phyloP scores from a whole-genome alignment of 495 filamentous ascomycete species.

The Lasiosphaeria ovina region DNA sequence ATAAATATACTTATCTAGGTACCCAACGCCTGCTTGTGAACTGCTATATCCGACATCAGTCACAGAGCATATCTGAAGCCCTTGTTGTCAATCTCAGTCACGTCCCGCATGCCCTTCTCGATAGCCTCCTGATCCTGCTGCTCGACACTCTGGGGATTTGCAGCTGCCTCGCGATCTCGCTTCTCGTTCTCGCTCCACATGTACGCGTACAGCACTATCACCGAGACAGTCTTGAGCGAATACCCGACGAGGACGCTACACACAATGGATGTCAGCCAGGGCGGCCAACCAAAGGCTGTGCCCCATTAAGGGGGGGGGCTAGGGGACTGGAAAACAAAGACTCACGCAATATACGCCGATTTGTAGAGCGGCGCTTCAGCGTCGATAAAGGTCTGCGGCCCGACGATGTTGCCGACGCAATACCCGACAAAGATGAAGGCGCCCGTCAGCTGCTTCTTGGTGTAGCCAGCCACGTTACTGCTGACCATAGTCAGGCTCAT shows the following conservation, averaged over 20 bases:
- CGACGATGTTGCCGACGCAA: constrained; percentile 68
- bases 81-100: constrained; percentile 74
- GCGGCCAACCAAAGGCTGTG: too few species aligned
- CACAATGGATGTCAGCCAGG: too few species aligned
- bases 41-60: not conserved
- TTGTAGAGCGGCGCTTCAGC: constrained; percentile 57
- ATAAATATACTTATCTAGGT: too few species aligned
- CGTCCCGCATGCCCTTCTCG: constrained; percentile 64
- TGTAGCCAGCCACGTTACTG: constrained; percentile 72
- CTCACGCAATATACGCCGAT: constrained; percentile 71
- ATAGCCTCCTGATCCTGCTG: constrained; percentile 61
- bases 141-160: constrained; percentile 18
- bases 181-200: constrained; percentile 25
- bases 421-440: constrained; percentile 73
- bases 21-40: too few species aligned
- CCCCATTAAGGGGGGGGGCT: not conserved
- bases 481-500: constrained; percentile 64
- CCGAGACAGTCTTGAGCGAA: too few species aligned
- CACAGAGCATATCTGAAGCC: constrained; percentile 72
- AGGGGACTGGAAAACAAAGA: constrained; percentile 60
- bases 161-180: constrained; percentile 54
- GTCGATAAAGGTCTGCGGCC: constrained; percentile 64
- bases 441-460: constrained; percentile 74
- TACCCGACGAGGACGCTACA: too few species aligned
- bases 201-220: too few species aligned